These are phyloP conservation scores for Schwanniomyces yamadae DNA, from an alignment of 805 yeast species.

Conservation along the genomic window DNA sequence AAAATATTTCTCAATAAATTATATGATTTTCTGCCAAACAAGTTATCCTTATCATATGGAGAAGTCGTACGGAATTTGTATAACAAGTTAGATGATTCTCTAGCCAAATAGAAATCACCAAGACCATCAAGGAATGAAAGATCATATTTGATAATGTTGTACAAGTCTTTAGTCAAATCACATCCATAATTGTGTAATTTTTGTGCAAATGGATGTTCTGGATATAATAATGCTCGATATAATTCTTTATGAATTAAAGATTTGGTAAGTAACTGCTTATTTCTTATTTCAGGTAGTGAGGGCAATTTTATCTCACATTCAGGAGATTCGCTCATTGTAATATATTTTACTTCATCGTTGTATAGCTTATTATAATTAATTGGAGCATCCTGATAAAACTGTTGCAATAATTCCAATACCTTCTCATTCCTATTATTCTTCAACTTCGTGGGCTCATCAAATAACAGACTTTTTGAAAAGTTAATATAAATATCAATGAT, in stretches of 20 bases:
- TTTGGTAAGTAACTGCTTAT: slow-evolving; percentile 29
- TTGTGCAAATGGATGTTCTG: slow-evolving; percentile 27
- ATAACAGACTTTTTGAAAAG: slow-evolving; percentile 12
- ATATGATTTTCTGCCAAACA: slow-evolving; percentile 28
- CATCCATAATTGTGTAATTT: slow-evolving; percentile 17
- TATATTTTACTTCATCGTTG: slow-evolving; percentile 12
- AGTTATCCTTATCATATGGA: slow-evolving; percentile 14
- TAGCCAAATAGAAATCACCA: slow-evolving; percentile 40
- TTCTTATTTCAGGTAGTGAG: slow-evolving; percentile 30
- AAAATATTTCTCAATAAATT: slow-evolving; percentile 30
- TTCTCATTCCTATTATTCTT: slow-evolving; percentile 10
- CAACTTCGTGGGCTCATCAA: neutral
- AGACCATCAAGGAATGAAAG: slow-evolving; percentile 41
- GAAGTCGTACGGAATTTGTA: slow-evolving; percentile 20
- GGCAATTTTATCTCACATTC: slow-evolving; percentile 30
- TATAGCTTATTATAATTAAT: slow-evolving; percentile 25
- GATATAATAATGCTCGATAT: slow-evolving; percentile 25
- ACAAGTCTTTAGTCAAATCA: slow-evolving; percentile 18
- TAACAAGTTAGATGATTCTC: slow-evolving; percentile 35
- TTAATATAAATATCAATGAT: slow-evolving; percentile 31
- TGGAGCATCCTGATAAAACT: slow-evolving; percentile 23
- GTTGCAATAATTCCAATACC: slow-evolving; percentile 17
- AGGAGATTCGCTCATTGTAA: slow-evolving; percentile 23
- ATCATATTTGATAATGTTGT: slow-evolving; percentile 28
- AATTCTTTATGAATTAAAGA: slow-evolving; percentile 40